Evolutionary conservation across 176 grass and related monocot genomes (phyloP), one percentile per base, ranked within the genome.

Genomic region (Lolium perenne): DNA sequence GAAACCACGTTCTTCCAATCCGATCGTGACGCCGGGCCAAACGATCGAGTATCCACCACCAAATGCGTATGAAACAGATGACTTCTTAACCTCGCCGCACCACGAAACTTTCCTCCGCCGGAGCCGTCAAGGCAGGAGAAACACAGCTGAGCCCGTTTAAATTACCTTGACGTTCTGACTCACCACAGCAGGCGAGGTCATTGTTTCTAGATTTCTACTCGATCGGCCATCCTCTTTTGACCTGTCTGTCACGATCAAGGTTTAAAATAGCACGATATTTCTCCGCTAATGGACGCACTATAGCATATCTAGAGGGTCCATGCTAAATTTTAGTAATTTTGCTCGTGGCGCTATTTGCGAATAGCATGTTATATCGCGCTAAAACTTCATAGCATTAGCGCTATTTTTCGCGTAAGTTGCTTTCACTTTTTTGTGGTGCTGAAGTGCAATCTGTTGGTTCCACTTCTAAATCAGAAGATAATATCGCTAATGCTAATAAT

Each of bases 191-290:
- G 41, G 41, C 7, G 41, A 38, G 53, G 35, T 11, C 45, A 61
- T 14, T 47, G 38, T 50, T 70, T 63, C 32, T 45, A 53, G 4
- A 75, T 20, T 46, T 59, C 6, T 51, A 50, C 89, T 47, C 46
- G 45, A 47, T 26, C 13, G 18, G 80, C 85, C 75, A 20, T 49
- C 80, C 89, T 74, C 23, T 73, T 7, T 80, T 90, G 89, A 87
- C 89, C 80, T 48, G 41, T 43, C 41, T 35, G 32, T 35, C 65
- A 73, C 9, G 14, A 74, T 23, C n/a, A 29, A 29, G 2, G 26
- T 29, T 29, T 29, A 29, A 29, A 29, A 29, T 29, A 29, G 26
- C 26, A 29, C 26, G n/a, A n/a, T n/a, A 29, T 29, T 29, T 29
- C 26, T 29, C 26, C 26, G 26, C 26, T 29, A 29, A 29, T 29